Evolutionary conservation across 2,329 filamentous ascomycete genomes (phyloP).

Genomic region (Fusarium albosuccineum): DNA sequence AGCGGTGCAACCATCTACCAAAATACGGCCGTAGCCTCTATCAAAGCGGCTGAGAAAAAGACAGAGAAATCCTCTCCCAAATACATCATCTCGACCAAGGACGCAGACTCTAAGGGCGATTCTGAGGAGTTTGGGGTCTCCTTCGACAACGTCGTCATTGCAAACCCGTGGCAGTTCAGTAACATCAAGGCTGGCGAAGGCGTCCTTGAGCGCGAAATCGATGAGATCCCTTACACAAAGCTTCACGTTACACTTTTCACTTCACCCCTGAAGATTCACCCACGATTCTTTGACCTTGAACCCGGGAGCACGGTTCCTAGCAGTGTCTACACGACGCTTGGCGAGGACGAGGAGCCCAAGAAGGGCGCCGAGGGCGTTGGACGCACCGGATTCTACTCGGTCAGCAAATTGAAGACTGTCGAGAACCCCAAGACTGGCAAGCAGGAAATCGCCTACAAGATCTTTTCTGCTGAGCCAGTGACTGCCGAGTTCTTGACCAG

Average conservation of each 20-base stretch:
- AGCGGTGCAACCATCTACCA: constrained; percentile 72
- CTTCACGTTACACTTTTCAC: constrained; percentile 93
- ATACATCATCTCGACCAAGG: constrained; percentile 61
- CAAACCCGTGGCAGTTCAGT: constrained; percentile 86
- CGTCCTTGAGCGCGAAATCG: constrained; percentile 78
- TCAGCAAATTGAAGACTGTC: constrained; percentile 78
- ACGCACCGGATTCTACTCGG: constrained; percentile 84
- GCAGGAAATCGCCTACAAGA: constrained; percentile 73
- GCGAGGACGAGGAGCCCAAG: constrained; percentile 65
- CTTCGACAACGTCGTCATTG: constrained; percentile 87
- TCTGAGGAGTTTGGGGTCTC: constrained; percentile 60
- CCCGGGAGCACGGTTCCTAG: constrained; percentile 72
- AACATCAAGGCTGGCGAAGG: constrained; percentile 72
- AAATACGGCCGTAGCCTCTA: constrained; percentile 75
- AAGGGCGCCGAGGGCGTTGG: constrained; percentile 73
- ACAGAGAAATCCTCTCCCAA: constrained; percentile 56
- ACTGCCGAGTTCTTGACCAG: constrained; percentile 66
- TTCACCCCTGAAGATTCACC: constrained; percentile 78
- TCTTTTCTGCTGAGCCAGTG: constrained; percentile 70
- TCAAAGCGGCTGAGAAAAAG: constrained; percentile 64
- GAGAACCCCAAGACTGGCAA: constrained; percentile 69
- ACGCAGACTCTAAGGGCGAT: constrained; percentile 34
- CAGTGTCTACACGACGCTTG: constrained; percentile 86
- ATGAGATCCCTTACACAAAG: constrained; percentile 85
- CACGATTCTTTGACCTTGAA: constrained; percentile 77